These are phyloP conservation scores for Monosporozyma solicola DNA, from an alignment of 805 yeast genomes.

Conservation along the genomic window DNA sequence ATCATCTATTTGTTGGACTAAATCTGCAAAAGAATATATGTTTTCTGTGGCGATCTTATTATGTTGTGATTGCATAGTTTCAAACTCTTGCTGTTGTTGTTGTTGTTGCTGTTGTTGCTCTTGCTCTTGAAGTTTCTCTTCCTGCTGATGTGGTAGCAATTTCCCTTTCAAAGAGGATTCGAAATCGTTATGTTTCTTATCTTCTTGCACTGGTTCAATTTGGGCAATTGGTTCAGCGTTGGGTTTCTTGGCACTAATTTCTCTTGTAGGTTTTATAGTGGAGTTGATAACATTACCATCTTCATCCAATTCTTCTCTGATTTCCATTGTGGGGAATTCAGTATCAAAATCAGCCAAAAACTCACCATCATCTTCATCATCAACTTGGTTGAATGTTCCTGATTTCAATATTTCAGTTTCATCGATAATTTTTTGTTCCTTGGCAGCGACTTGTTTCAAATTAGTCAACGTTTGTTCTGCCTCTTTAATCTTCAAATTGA, in stretches of 20 bases:
- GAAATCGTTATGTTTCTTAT: slow-evolving; percentile 4
- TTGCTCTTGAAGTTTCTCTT: neutral
- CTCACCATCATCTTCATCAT: neutral
- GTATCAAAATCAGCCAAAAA: slow-evolving; percentile 9
- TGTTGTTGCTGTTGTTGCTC: too few species aligned
- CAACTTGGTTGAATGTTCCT: neutral
- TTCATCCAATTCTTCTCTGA: slow-evolving; percentile 75
- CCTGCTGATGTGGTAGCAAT: neutral
- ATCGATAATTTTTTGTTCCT: slow-evolving; percentile 1
- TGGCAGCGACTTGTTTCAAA: slow-evolving; percentile 9
- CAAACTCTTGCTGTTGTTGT: too few species aligned
- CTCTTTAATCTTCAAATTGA: slow-evolving; percentile 33
- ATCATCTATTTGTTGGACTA: slow-evolving; percentile 26
- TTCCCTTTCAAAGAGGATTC: neutral
- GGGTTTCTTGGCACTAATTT: neutral
- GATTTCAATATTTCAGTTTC: neutral
- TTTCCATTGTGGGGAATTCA: slow-evolving; percentile 67
- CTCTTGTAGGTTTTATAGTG: slow-evolving; percentile 33
- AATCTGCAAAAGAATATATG: slow-evolving; percentile 28
- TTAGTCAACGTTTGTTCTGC: slow-evolving; percentile 31
- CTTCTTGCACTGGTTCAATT: neutral
- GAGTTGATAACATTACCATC: slow-evolving; percentile 57
- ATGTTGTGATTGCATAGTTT: neutral
- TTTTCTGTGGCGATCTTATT: slow-evolving; percentile 16
- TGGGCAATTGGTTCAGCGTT: neutral